Evolutionary conservation across 2,329 filamentous ascomycete species (phyloP).

Genomic region (Clathrospora elynae): DNA sequence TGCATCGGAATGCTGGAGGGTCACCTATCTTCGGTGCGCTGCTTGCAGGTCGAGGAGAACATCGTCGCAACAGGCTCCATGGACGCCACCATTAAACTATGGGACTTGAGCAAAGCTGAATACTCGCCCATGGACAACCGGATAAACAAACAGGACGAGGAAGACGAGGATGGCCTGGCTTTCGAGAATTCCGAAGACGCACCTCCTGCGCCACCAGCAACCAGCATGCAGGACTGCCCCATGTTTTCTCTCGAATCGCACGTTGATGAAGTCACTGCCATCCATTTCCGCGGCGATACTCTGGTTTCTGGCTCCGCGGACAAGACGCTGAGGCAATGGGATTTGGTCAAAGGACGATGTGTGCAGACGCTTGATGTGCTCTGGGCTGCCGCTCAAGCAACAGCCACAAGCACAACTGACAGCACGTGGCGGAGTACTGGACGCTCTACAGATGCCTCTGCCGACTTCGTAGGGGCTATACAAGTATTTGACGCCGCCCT

Average conservation of each 20-base stretch:
- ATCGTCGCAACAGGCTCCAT: conserved; percentile 92
- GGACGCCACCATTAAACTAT: conserved; percentile 91
- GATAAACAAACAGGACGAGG: conserved; percentile 52
- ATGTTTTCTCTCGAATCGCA: conserved; percentile 89
- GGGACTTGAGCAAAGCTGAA: conserved; percentile 89
- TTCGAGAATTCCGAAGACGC: conserved; percentile 74
- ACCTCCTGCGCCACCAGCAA: conserved; percentile 69
- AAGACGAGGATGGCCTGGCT: conserved; percentile 63
- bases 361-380: conserved; percentile 97
- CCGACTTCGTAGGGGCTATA: conserved; percentile 91
- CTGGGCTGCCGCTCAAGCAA: conserved; percentile 93
- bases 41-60: conserved; percentile 93
- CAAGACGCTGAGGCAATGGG: conserved; percentile 97
- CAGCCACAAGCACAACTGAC: conserved; percentile 61
- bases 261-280: conserved; percentile 89
- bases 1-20: conserved; percentile 92
- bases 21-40: conserved; percentile 89
- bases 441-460: conserved; percentile 67
- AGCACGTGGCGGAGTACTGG: conserved; percentile 74
- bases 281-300: conserved; percentile 87
- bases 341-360: conserved; percentile 94
- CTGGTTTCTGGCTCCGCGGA: conserved; percentile 95
- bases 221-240: conserved; percentile 86
- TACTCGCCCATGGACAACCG: conserved; percentile 72
- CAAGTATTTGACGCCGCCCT: conserved; percentile 96